Evolutionary conservation across 2,329 filamentous ascomycete species (phyloP).

Genomic region (Pochonia chlamydosporia): DNA sequence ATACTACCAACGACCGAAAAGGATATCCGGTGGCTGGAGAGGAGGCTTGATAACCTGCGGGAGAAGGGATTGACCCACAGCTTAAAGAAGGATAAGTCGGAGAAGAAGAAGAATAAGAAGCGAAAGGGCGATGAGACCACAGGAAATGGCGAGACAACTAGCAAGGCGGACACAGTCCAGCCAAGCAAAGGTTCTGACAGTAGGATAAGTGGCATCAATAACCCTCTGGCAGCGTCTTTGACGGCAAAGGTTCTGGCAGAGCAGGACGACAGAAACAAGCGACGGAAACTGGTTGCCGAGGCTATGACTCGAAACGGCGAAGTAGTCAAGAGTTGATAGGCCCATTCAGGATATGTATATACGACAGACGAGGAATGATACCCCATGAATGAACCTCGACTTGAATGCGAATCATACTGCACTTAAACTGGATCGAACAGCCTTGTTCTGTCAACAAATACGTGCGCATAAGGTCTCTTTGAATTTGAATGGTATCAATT

Average conservation of each 20-base stretch:
- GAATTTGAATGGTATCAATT: no score
- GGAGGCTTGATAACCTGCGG: constrained; percentile 62
- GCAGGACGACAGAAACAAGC: constrained; percentile 76
- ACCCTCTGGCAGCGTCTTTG: constrained; percentile 75
- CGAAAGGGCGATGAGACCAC: constrained; percentile 45
- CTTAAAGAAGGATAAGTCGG: constrained; percentile 70
- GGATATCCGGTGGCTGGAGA: constrained; percentile 63
- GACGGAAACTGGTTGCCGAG: constrained; percentile 56
- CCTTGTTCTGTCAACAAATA: no score
- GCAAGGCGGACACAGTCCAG: constrained; percentile 17
- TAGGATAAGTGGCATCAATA: constrained; percentile 67
- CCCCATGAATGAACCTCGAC: neutral
- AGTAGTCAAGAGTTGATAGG: constrained; percentile 4
- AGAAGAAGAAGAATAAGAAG: constrained; percentile 57
- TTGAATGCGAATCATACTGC: neutral
- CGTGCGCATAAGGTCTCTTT: no score
- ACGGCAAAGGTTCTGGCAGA: constrained; percentile 84
- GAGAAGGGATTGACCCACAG: constrained; percentile 75
- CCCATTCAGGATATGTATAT: neutral
- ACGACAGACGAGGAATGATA: constrained; percentile 1
- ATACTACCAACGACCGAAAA: constrained; percentile 67
- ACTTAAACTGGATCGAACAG: no score
- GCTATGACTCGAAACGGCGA: constrained; percentile 5
- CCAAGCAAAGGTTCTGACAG: constrained; percentile 26
- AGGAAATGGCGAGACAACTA: constrained; percentile 36